Conservation (phyloP, 352 stramenopile genomes). For the Phytophthora quininea region DNA sequence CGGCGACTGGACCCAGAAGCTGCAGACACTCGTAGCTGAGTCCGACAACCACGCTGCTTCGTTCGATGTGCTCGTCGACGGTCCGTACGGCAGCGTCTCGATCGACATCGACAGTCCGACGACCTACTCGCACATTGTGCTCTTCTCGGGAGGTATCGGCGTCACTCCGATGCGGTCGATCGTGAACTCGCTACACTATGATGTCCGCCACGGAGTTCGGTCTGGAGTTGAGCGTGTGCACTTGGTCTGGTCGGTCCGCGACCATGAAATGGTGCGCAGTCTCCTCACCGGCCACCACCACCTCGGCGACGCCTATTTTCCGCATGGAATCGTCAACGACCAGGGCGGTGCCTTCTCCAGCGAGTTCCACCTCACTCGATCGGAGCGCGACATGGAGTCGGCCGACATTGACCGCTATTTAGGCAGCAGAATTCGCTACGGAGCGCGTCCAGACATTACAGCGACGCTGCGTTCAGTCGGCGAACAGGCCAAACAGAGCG, state of each 20-base stretch:
- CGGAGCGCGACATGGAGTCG: conserved; percentile 33
- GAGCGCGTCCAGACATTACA: conserved; percentile 32
- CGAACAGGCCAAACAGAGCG: conserved; percentile 32
- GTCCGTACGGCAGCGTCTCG: conserved; percentile 47
- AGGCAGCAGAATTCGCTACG: conserved; percentile 22
- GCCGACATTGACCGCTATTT: conserved; percentile 30
- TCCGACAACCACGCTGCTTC: conserved; percentile 1
- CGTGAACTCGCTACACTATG: conserved; percentile 43
- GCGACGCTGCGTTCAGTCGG: conserved; percentile 32
- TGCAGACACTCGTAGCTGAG: conserved; percentile 24
- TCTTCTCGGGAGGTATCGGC: conserved; percentile 56
- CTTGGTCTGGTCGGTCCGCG: conserved; percentile 55
- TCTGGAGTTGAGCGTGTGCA: conserved; percentile 35
- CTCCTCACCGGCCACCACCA: conserved; percentile 22
- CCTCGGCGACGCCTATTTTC: conserved; percentile 21
- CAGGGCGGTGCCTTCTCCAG: conserved; percentile 32
- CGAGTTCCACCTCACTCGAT: conserved; percentile 46
- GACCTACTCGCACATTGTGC: conserved; percentile 53
- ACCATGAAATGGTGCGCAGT: conserved; percentile 40
- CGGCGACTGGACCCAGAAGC: conserved; percentile 66
- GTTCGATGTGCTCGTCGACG: conserved; percentile 50
- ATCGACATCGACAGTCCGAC: conserved; percentile 42
- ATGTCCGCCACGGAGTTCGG: conserved; percentile 20
- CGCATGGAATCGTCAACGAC: conserved; percentile 14
- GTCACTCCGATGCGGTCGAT: conserved; percentile 53